A percentile compares a stretch with the other conserved stretches of the same genome.
Evolutionary conservation across 192 early-diverging fungal genomes (phyloP).

Genomic region (Pilaira anomala): DNA sequence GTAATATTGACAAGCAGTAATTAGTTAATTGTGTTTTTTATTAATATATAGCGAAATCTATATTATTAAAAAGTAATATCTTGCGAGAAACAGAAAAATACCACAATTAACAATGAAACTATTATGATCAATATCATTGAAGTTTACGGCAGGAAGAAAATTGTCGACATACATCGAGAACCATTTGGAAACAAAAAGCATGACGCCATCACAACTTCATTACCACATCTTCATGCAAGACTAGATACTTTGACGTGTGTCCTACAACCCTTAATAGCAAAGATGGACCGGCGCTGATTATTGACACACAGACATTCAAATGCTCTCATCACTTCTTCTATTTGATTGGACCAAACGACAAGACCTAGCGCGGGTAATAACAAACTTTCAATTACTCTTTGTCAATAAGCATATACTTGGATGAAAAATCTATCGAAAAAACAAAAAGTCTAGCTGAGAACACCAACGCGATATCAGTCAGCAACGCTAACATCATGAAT

Average conservation of each 20-base stretch:
- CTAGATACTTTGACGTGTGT: slow-evolving; percentile 33
- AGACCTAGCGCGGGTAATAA: slow-evolving; percentile 21
- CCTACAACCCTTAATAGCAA: slow-evolving; percentile 11
- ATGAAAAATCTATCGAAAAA: slow-evolving; percentile 2
- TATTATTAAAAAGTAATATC: no score
- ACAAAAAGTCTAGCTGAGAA: slow-evolving; percentile 16
- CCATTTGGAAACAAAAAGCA: slow-evolving; percentile 24
- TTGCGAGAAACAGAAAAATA: no score
- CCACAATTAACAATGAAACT: slow-evolving; percentile 25
- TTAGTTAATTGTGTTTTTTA: no score
- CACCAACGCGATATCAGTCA: background rate
- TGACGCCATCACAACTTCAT: slow-evolving; percentile 8
- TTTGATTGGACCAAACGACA: slow-evolving; percentile 25
- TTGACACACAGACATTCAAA: slow-evolving; percentile 33
- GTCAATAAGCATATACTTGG: slow-evolving; percentile 15
- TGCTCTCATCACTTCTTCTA: slow-evolving; percentile 31
- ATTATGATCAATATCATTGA: slow-evolving; percentile 33
- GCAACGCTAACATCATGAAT: slow-evolving; percentile 4
- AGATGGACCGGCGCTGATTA: slow-evolving; percentile 28
- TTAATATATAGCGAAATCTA: no score
- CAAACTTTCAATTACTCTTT: slow-evolving; percentile 5
- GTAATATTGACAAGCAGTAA: no score
- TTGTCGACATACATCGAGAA: slow-evolving; percentile 32
- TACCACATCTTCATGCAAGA: slow-evolving; percentile 1
- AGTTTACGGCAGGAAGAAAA: slow-evolving; percentile 29